Evolutionary conservation across 2,329 filamentous ascomycete genomes (phyloP), one percentile per base, ranked within the genome.

Genomic region (Cladophialophora immunda): DNA sequence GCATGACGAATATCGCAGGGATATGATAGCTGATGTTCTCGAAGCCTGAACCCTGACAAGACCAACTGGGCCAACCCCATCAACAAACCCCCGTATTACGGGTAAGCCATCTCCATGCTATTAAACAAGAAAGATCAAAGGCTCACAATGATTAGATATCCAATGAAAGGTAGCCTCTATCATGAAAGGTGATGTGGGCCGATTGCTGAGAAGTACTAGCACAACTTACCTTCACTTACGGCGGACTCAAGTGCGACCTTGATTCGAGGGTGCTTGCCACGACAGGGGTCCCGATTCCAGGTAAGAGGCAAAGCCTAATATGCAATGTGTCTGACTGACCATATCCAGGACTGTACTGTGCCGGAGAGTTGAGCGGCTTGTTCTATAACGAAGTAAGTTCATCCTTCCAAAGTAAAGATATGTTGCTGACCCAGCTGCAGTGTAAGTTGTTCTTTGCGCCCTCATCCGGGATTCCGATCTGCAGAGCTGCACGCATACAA

Each of bases 41-140:
- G 61, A 50, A 65, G 78, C 3, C 71, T 81, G 4, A 73, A 68
- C 25, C 76, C 76, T 1, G 76, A 79, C 61, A 69, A 69, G 58
- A 78, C 75, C 0, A 81, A 80, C 38, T 81, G 79, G 79, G 79
- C 79, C n/a, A 76, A 76, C 27, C 77, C 76, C 19, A 80, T 81
- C 57, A 71, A 70, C 19, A 77, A 75, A 50, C 68, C 75, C 1
- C 79, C 78, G 0, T 81, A 77, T 66, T 80, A 78, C 62, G 79
- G 77, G 65, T 67, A 56, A 67, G 65, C 41, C 4, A 13, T 36
- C n/a, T n/a, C 34, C 11, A 6, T 22, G 53, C n/a, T 22, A 32
- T 19, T 19, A 15, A 22, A 22, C 6, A n/a, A 25, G 8, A 17
- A 22, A 4, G 32, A 8, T 22, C 25, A 29, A 38, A 22, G 25